Percentiles rank a stretch among this genome's conserved stretches.
Conservation (phyloP, 495 filamentous ascomycete species). For the Penicillium lividum region DNA sequence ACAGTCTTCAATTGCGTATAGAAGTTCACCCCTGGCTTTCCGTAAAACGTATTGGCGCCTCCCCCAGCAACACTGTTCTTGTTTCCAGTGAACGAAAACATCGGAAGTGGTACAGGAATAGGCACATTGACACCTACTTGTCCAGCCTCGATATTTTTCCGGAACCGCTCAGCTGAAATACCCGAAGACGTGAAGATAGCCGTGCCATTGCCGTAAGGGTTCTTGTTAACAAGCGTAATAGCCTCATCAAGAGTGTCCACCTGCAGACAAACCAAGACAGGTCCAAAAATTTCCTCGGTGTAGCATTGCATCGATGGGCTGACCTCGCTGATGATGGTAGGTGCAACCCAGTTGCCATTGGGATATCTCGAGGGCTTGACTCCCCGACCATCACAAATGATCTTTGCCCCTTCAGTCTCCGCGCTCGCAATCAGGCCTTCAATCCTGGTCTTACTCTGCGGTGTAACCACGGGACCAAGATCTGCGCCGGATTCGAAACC, state of each 20-base stretch:
- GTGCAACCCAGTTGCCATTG: slow-evolving; percentile 37
- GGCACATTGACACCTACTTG: slow-evolving; percentile 62
- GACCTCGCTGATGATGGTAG: slow-evolving; percentile 24
- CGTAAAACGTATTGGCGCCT: slow-evolving; percentile 89
- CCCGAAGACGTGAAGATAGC: slow-evolving; percentile 65
- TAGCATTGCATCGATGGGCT: slow-evolving; percentile 20
- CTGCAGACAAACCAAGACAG: slow-evolving; percentile 44
- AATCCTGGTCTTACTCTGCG: slow-evolving; percentile 76
- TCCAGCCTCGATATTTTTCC: slow-evolving; percentile 57
- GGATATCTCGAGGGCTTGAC: slow-evolving; percentile 9
- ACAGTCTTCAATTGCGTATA: slow-evolving; percentile 96
- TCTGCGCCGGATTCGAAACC: slow-evolving; percentile 87
- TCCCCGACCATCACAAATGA: slow-evolving; percentile 84
- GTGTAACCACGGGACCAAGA: slow-evolving; percentile 82
- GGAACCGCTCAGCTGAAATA: slow-evolving; percentile 57
- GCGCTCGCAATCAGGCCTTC: slow-evolving; percentile 76
- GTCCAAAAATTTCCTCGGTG: slow-evolving; percentile 31
- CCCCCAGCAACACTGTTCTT: slow-evolving; percentile 91
- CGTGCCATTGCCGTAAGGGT: slow-evolving; percentile 67
- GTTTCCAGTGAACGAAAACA: slow-evolving; percentile 96
- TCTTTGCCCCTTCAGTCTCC: slow-evolving; percentile 81
- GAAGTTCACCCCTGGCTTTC: slow-evolving; percentile 81
- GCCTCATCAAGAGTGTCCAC: slow-evolving; percentile 76
- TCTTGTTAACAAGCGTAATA: slow-evolving; percentile 60
- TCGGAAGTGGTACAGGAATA: slow-evolving; percentile 80